Conservation (phyloP, 1,284 basidiomycete genomes). For the Fistulinella staudtii region DNA sequence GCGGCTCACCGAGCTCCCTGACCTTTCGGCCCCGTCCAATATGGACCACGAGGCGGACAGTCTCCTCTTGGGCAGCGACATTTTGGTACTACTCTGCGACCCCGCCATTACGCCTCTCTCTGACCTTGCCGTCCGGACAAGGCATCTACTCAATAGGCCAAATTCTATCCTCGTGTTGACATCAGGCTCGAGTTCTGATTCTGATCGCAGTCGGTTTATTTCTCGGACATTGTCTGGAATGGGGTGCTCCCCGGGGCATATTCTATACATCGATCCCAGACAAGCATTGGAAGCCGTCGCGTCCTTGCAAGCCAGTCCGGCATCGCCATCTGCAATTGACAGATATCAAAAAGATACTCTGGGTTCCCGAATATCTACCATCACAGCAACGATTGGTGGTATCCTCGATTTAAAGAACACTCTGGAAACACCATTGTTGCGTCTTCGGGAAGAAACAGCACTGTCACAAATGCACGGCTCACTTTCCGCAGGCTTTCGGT, state of each 20-base stretch:
- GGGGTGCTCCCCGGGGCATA: slow-evolving; percentile 25
- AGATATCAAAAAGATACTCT: slow-evolving; percentile 60
- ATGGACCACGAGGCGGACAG: slow-evolving; percentile 15
- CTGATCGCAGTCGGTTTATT: slow-evolving; percentile 12
- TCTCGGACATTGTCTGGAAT: slow-evolving; percentile 16
- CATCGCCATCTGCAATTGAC: slow-evolving; percentile 49
- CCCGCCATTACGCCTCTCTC: slow-evolving; percentile 48
- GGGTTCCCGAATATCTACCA: slow-evolving; percentile 50
- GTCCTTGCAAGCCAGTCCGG: slow-evolving; percentile 42
- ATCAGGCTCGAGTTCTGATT: slow-evolving; percentile 25
- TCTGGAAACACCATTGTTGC: slow-evolving; percentile 4
- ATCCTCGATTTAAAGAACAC: slow-evolving; percentile 24
- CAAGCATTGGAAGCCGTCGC: slow-evolving; percentile 53
- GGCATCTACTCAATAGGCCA: slow-evolving; percentile 40
- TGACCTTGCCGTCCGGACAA: slow-evolving; percentile 32
- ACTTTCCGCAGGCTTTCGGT: slow-evolving; percentile 32
- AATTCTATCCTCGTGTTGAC: slow-evolving; percentile 53
- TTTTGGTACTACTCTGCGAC: slow-evolving; percentile 58
- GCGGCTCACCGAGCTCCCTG: slow-evolving; percentile 44
- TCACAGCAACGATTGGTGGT: slow-evolving; percentile 41
- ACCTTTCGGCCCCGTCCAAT: slow-evolving; percentile 21
- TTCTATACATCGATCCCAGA: slow-evolving; percentile 53
- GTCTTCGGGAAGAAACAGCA: slow-evolving; percentile 31
- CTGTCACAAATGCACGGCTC: slow-evolving; percentile 35
- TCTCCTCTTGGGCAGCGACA: slow-evolving; percentile 48